Conservation (phyloP, 2,329 filamentous ascomycete species). For the Botryotinia convoluta region DNA sequence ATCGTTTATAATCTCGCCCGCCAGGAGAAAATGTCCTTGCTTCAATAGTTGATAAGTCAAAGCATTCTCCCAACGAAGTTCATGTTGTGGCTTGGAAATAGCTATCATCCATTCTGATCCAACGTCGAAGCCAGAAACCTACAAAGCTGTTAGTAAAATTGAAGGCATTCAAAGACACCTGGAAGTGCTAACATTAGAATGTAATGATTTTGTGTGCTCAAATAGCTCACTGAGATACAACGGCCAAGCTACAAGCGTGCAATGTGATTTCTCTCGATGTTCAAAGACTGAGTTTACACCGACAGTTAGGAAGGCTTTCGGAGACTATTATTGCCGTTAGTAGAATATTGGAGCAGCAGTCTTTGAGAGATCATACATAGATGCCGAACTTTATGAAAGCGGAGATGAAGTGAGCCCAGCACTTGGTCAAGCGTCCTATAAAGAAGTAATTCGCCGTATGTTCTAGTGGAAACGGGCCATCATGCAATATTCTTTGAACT, state of each 20-base stretch:
- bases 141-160: slow-evolving; percentile 14
- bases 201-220: slow-evolving; percentile 44
- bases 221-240: slow-evolving; percentile 54
- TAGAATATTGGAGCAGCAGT: slow-evolving; percentile 45
- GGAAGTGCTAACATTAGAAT: slow-evolving; percentile 37
- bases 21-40: slow-evolving; percentile 12
- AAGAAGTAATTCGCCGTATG: background rate
- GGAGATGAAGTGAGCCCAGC: slow-evolving; percentile 4
- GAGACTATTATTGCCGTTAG: slow-evolving; percentile 42
- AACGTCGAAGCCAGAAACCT: slow-evolving; percentile 40
- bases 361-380: slow-evolving; percentile 23
- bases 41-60: slow-evolving; percentile 18
- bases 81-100: slow-evolving; percentile 49
- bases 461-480: slow-evolving; percentile 1
- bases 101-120: slow-evolving; percentile 53
- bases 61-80: slow-evolving; percentile 43
- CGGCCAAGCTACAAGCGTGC: slow-evolving; percentile 46
- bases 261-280: slow-evolving; percentile 47
- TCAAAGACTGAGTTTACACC: slow-evolving; percentile 34
- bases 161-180: background rate
- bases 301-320: slow-evolving; percentile 21
- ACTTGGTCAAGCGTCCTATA: slow-evolving; percentile 21
- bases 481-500: slow-evolving; percentile 24
- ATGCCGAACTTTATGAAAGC: slow-evolving; percentile 27
- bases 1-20: background rate